Conservation (phyloP, 2,329 filamentous ascomycete species). For the Alternaria ethzedia region DNA sequence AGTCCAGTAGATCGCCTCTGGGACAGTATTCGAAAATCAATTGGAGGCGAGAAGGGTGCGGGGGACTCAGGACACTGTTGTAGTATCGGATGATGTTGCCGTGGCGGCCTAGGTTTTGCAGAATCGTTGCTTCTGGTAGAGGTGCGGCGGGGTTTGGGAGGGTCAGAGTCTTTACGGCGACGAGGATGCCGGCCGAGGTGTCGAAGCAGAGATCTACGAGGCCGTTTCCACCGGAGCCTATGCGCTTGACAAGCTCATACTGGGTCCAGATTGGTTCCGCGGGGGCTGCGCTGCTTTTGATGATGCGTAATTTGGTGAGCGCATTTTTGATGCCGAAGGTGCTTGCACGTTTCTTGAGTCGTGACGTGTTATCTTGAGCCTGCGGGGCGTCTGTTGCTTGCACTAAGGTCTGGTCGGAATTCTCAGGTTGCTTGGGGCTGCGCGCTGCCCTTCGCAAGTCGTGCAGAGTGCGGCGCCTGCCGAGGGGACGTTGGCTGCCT, state of each 20-base stretch:
- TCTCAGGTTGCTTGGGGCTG: neutral
- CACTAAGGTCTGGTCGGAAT: neutral
- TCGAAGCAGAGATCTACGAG: slow-evolving; percentile 1
- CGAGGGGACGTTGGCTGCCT: neutral
- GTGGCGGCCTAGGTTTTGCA: neutral
- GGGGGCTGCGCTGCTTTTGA: neutral
- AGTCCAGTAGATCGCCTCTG: neutral
- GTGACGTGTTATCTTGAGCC: neutral
- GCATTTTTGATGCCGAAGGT: neutral
- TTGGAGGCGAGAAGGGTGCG: neutral
- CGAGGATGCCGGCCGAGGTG: neutral
- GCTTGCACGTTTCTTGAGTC: neutral
- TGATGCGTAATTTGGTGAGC: neutral
- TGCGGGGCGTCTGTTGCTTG: neutral
- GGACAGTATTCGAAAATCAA: slow-evolving; percentile 1
- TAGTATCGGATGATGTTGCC: slow-evolving; percentile 1
- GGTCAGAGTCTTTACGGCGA: neutral
- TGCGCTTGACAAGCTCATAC: neutral
- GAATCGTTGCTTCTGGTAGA: neutral
- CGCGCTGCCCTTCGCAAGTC: neutral
- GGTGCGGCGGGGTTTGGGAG: neutral
- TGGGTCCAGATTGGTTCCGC: neutral
- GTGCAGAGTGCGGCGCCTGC: neutral
- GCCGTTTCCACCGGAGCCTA: neutral
- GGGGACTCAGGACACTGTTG: neutral